These are phyloP conservation scores for Metschnikowia koreensis DNA, from an alignment of 805 yeast genomes.

Conservation along the genomic window DNA sequence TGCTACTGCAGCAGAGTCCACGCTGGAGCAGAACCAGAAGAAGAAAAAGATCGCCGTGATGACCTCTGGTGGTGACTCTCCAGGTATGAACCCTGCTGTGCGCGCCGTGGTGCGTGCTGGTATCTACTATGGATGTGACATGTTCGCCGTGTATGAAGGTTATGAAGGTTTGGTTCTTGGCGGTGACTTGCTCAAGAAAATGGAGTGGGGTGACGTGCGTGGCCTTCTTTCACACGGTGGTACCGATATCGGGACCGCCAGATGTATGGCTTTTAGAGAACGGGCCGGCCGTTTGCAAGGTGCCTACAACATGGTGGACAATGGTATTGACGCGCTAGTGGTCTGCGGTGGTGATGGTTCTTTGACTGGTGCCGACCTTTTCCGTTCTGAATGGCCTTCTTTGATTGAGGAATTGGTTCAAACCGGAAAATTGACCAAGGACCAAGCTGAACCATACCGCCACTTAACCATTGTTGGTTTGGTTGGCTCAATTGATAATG, in stretches of 20 bases:
- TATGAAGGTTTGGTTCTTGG: constrained; percentile 91
- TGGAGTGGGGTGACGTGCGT: constrained; percentile 93
- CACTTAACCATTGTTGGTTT: constrained; percentile 86
- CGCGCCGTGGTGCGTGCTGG: constrained; percentile 95
- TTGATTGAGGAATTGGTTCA: constrained; percentile 68
- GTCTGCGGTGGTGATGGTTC: constrained; percentile 99
- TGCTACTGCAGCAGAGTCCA: not conserved
- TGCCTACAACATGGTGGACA: constrained; percentile 76
- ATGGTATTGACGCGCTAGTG: constrained; percentile 91
- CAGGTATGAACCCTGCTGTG: constrained; percentile 97
- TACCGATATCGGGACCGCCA: constrained; percentile 93
- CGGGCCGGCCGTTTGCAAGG: constrained; percentile 80
- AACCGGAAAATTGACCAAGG: constrained; percentile 54
- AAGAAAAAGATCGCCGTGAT: constrained; percentile 72
- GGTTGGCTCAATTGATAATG: constrained; percentile 97
- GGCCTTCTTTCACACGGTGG: constrained; percentile 94
- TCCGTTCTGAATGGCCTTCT: constrained; percentile 93
- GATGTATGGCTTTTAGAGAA: constrained; percentile 83
- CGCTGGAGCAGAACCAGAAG: not conserved
- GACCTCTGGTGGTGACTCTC: constrained; percentile 99
- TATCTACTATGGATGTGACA: constrained; percentile 82
- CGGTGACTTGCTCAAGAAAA: constrained; percentile 69
- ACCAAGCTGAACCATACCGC: constrained; percentile 59
- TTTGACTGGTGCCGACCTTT: constrained; percentile 93
- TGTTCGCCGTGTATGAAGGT: constrained; percentile 90